phyloP scores from a whole-genome alignment of 2,329 filamentous ascomycete genomes.

The Ciborinia camelliae region DNA sequence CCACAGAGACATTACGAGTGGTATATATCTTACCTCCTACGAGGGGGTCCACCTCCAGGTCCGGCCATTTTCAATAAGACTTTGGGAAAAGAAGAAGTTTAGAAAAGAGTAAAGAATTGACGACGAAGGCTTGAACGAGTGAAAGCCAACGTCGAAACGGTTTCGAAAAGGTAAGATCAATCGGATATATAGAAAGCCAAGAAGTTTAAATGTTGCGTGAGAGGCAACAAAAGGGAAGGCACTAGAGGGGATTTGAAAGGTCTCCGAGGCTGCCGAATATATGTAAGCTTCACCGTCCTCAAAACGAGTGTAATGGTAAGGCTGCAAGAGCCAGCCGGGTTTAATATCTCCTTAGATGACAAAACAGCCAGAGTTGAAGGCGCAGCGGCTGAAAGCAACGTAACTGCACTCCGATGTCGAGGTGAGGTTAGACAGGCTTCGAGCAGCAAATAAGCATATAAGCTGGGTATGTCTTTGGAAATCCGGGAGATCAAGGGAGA shows the following conservation, averaged over 20 bases:
- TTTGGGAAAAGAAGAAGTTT: slow-evolving; percentile 26
- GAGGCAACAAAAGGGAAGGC: slow-evolving; percentile 24
- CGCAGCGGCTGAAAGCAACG: slow-evolving; percentile 34
- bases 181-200: slow-evolving; percentile 19
- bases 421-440: slow-evolving; percentile 13
- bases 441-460: slow-evolving; percentile 32
- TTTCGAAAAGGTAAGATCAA: slow-evolving; percentile 22
- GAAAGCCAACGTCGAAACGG: slow-evolving; percentile 37
- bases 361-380: slow-evolving; percentile 27
- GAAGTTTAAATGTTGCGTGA: slow-evolving; percentile 8
- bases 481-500: slow-evolving; percentile 7
- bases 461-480: slow-evolving; percentile 12
- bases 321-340: slow-evolving; percentile 29
- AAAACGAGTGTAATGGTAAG: slow-evolving; percentile 34
- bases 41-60: slow-evolving; percentile 88
- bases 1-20: background rate
- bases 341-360: slow-evolving; percentile 15
- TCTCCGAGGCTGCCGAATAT: slow-evolving; percentile 33
- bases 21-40: slow-evolving; percentile 52
- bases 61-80: slow-evolving; percentile 67
- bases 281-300: slow-evolving; percentile 26
- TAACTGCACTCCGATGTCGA: slow-evolving; percentile 29
- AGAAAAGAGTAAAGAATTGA: slow-evolving; percentile 28
- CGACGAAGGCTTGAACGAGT: slow-evolving; percentile 40
- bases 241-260: slow-evolving; percentile 22